phyloP scores from a whole-genome alignment of 2,329 filamentous ascomycete genomes.

The Aureobasidium mangrovei region DNA sequence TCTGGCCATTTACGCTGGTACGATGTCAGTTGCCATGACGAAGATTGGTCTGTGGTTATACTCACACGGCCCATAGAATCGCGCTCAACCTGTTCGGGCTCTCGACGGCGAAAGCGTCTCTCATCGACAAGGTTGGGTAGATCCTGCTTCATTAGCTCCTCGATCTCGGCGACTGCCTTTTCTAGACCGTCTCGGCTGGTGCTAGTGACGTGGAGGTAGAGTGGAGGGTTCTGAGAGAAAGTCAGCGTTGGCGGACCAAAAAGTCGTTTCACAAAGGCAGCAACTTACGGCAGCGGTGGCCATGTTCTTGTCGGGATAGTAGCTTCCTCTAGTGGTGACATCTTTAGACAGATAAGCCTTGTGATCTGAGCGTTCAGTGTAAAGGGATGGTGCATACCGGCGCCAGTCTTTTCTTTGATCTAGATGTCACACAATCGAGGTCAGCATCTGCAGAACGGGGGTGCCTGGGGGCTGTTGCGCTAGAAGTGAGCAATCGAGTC shows the following conservation, averaged over 20 bases:
- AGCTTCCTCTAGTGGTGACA: conserved; percentile 95
- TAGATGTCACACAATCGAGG: conserved; percentile 78
- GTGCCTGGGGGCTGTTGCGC: conserved; percentile 28
- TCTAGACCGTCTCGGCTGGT: conserved; percentile 88
- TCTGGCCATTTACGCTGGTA: conserved; percentile 95
- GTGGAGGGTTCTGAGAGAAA: conserved; percentile 64
- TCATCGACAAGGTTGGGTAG: conserved; percentile 93
- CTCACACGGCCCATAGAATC: conserved; percentile 83
- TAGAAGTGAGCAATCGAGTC: conserved; percentile 38
- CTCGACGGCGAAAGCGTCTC: conserved; percentile 76
- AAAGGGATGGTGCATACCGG: conserved; percentile 72
- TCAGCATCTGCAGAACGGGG: conserved; percentile 88
- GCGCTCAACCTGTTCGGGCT: conserved; percentile 71
- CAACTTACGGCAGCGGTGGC: conserved; percentile 76
- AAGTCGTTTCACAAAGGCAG: conserved; percentile 1
- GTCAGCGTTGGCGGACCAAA: conserved; percentile 1
- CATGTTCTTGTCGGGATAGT: conserved; percentile 97
- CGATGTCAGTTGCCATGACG: conserved; percentile 14
- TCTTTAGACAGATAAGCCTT: conserved; percentile 67
- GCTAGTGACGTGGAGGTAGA: conserved; percentile 93
- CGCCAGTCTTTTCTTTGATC: conserved; percentile 99
- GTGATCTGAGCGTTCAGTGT: conserved; percentile 36
- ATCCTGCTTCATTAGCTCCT: conserved; percentile 94
- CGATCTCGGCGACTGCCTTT: conserved; percentile 74
- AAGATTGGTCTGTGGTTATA: conserved; percentile 13